Percentiles rank a stretch among this genome's conserved stretches.
phyloP scores from a whole-genome alignment of 108 stramenopile genomes.

The Pseudonitzschia multiseries region DNA sequence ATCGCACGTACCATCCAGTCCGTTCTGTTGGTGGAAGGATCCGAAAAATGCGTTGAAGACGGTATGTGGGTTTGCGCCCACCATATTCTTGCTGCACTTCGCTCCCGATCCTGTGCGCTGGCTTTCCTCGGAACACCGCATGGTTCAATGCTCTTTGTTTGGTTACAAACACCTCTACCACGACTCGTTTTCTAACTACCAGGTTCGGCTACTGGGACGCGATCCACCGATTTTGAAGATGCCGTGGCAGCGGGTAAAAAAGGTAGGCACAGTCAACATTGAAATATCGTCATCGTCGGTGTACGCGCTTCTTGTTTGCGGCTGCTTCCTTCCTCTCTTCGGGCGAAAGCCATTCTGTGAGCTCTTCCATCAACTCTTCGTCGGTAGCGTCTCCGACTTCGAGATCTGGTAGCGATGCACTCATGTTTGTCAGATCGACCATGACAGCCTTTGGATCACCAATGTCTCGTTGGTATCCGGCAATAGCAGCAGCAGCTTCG shows the following conservation, averaged over 20 bases:
- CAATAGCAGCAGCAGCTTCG: conserved; percentile 33
- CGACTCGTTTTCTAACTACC: too few species aligned
- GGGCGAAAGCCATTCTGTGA: conserved; percentile 23
- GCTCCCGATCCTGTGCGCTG: too few species aligned
- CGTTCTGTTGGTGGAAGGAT: too few species aligned
- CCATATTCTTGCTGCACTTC: too few species aligned
- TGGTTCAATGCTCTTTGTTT: too few species aligned
- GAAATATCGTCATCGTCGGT: conserved; percentile 25
- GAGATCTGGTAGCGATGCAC: conserved; percentile 5
- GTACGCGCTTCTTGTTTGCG: background rate
- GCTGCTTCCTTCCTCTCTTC: conserved; percentile 10
- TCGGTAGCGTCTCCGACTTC: conserved; percentile 16
- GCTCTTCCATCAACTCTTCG: conserved; percentile 35
- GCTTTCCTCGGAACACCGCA: too few species aligned
- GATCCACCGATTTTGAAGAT: background rate
- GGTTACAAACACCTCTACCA: too few species aligned
- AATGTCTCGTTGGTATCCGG: conserved; percentile 23
- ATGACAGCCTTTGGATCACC: conserved; percentile 3
- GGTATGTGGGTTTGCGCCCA: too few species aligned
- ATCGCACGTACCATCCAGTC: too few species aligned
- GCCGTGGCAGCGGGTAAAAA: conserved; percentile 13
- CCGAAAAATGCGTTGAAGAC: too few species aligned
- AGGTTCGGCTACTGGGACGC: background rate
- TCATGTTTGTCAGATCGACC: conserved; percentile 19
- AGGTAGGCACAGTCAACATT: conserved; percentile 20